Conservation (phyloP, 2,329 filamentous ascomycete genomes). For the Samsoniella hepiali region DNA sequence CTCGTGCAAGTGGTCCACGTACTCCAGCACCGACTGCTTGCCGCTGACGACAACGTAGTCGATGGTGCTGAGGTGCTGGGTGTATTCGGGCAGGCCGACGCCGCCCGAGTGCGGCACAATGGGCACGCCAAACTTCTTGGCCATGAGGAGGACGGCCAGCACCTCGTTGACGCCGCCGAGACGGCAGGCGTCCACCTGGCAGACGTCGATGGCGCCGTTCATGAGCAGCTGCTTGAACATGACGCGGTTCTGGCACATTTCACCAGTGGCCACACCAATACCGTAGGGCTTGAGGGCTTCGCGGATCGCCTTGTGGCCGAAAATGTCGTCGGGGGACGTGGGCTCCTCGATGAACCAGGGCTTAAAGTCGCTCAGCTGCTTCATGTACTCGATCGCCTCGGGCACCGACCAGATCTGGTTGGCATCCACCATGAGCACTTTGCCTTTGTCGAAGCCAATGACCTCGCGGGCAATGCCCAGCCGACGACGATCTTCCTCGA, state of each 20-base stretch:
- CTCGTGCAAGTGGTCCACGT: conserved; percentile 90
- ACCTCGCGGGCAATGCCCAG: conserved; percentile 73
- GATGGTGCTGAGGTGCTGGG: conserved; percentile 86
- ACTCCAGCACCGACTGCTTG: conserved; percentile 80
- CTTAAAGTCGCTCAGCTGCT: conserved; percentile 75
- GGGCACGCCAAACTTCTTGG: conserved; percentile 72
- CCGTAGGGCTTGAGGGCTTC: conserved; percentile 71
- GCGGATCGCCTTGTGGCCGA: conserved; percentile 81
- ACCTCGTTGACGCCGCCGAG: conserved; percentile 91
- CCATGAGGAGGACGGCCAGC: conserved; percentile 83
- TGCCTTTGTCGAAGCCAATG: conserved; percentile 77
- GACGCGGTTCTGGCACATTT: conserved; percentile 94
- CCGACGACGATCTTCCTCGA: conserved; percentile 69
- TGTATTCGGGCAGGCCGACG: conserved; percentile 90
- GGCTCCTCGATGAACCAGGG: conserved; percentile 96
- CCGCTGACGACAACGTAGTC: conserved; percentile 87
- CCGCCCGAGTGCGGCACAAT: conserved; percentile 88
- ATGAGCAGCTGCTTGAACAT: conserved; percentile 90
- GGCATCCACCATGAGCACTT: conserved; percentile 87
- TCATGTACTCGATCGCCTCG: conserved; percentile 85
- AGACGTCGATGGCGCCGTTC: conserved; percentile 77
- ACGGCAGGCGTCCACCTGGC: conserved; percentile 87
- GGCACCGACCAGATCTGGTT: conserved; percentile 93
- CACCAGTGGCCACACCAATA: conserved; percentile 85
- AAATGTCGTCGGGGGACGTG: conserved; percentile 83